phyloP scores from a whole-genome alignment of 2,329 filamentous ascomycete genomes.

The Rhexocercosporidium sp. region DNA sequence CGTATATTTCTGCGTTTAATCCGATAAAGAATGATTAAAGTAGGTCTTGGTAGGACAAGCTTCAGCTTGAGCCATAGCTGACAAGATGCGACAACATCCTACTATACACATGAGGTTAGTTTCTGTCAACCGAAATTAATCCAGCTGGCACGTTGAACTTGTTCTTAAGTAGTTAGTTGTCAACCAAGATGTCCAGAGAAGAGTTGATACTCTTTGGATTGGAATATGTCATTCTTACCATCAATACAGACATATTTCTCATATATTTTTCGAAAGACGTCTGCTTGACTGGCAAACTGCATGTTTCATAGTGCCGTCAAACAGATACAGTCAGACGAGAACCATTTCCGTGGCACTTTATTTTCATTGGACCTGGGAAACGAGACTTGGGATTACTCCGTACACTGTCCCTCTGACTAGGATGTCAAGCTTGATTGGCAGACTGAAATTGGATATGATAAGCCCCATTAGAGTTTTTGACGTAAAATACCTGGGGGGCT shows the following conservation, averaged over 20 bases:
- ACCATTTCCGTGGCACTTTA: too few relatives aligned
- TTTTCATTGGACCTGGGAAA: not conserved
- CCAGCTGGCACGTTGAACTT: not conserved
- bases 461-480: not conserved
- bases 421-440: conserved; percentile 3
- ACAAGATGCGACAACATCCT: too few relatives aligned
- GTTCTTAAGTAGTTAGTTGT: too few relatives aligned
- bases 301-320: not conserved
- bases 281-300: not conserved
- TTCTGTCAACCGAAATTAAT: not conserved
- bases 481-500: not conserved
- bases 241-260: not conserved
- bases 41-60: not conserved
- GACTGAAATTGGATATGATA: not conserved
- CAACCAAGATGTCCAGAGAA: not conserved
- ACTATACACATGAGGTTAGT: not conserved
- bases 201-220: not conserved
- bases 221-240: not conserved
- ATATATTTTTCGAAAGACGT: not conserved
- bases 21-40: too few relatives aligned
- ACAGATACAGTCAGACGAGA: not conserved
- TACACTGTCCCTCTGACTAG: not conserved
- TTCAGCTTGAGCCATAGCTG: too few relatives aligned
- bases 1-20: too few relatives aligned
- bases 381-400: not conserved